Evolutionary conservation across 257 asterid genomes (phyloP), one percentile per base, ranked within the genome.

Genomic region (Solanum gracilifrons): DNA sequence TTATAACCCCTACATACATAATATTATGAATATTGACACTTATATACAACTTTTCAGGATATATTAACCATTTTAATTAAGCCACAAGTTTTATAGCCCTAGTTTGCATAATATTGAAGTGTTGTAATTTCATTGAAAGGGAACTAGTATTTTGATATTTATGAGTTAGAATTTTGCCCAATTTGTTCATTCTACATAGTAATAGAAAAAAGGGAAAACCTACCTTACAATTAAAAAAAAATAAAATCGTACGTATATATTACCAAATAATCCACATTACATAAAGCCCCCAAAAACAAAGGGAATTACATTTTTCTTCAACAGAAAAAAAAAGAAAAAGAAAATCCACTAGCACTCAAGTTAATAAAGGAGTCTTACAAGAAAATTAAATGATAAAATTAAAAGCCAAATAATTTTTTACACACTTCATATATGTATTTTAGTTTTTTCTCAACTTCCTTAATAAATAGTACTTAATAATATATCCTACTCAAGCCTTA

Each of bases 271-370:
- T 18, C 85, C 69, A 29, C 11, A 29, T 80, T 32, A 80, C 69
- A 29, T 48, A 18, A 80, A 80, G 4, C 12, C 69, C 85, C 85
- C 36, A 0, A 80, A 77, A 80, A 80, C 29, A 80, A 29, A 80
- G 69, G 68, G 20, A 48, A 48, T 82, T 48, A 29, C 69, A 80
- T 27, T 29, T 8, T 46, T 46, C 82, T 80, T 46, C 37, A 5
- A 15, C 55, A 27, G 20, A 46, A 80, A 39, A 29, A 18, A 12
- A 43, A 32, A 32, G 33, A 23, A 7, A 77, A 41, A 25, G 4
- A 80, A 46, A 80, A 46, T 36, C 85, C 68, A 80, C 68, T 80
- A 80, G 41, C 85, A 80, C 85, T 80, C 85, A 80, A 80, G 85
- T 46, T 80, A 80, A 43, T 29, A 80, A 46, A 27, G 68, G 9